A percentile compares a stretch with the other conserved stretches of the same genome.
phyloP scores from a whole-genome alignment of 306 rosid species.

The Vachellia collinsii region DNA sequence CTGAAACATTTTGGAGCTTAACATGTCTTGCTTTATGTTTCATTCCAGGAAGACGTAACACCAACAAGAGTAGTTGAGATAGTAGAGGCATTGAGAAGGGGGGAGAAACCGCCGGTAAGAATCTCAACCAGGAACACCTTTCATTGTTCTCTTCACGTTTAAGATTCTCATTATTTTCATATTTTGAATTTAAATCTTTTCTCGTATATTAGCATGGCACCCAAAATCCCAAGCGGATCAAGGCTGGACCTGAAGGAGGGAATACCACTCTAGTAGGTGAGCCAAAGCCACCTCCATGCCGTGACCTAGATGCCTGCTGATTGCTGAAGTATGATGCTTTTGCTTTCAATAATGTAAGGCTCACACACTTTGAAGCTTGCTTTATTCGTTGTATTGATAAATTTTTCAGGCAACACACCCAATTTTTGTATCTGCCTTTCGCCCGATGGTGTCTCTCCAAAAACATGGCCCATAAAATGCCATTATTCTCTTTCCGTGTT shows the following conservation, averaged over 20 bases:
- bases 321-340: constrained; percentile 56
- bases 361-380: constrained; percentile 56
- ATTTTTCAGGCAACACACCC: constrained; percentile 41
- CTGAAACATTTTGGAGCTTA: constrained; percentile 14
- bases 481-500: constrained; percentile 38
- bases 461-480: constrained; percentile 14
- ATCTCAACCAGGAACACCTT: neutral
- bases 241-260: constrained; percentile 96
- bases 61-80: constrained; percentile 80
- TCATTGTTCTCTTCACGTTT: neutral
- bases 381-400: constrained; percentile 41
- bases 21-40: constrained; percentile 16
- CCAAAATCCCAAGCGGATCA: constrained; percentile 78
- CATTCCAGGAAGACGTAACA: constrained; percentile 92
- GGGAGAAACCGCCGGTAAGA: constrained; percentile 91
- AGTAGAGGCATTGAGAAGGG: constrained; percentile 81
- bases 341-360: constrained; percentile 76
- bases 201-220: constrained; percentile 67
- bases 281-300: constrained; percentile 92
- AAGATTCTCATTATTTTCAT: constrained; percentile 7
- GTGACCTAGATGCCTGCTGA: constrained; percentile 91
- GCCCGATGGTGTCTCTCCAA: constrained; percentile 8
- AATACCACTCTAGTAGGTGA: constrained; percentile 76
- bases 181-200: neutral
- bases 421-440: constrained; percentile 44